Conservation (phyloP, 768 basidiomycete species). For the Lactarius hengduanensis region DNA sequence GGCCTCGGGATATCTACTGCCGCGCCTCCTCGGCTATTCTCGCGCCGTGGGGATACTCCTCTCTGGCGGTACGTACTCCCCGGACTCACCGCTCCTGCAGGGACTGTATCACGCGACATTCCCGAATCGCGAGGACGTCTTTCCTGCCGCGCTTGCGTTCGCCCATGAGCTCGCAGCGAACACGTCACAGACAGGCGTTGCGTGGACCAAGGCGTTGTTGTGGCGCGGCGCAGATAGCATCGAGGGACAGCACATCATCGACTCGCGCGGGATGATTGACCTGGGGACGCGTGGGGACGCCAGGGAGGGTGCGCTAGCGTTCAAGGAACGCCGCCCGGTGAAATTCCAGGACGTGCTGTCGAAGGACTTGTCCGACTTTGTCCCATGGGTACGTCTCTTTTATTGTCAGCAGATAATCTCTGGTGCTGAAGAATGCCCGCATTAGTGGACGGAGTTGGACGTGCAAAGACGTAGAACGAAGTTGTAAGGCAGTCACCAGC, state of each 20-base stretch:
- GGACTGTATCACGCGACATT: constrained; percentile 49
- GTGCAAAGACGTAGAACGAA: constrained; percentile 17
- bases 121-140: constrained; percentile 50
- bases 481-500: neutral
- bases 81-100: constrained; percentile 45
- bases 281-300: constrained; percentile 43
- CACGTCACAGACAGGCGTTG: constrained; percentile 51
- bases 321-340: constrained; percentile 47
- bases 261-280: constrained; percentile 48
- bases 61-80: constrained; percentile 44
- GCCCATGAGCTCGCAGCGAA: constrained; percentile 51
- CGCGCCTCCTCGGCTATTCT: constrained; percentile 52
- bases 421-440: neutral
- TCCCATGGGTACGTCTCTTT: constrained; percentile 48
- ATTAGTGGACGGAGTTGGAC: constrained; percentile 38
- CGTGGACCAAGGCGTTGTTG: constrained; percentile 52
- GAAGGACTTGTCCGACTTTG: constrained; percentile 43
- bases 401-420: neutral
- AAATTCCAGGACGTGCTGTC: constrained; percentile 48
- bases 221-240: constrained; percentile 49
- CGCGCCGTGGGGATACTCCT: constrained; percentile 52
- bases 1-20: constrained; percentile 50
- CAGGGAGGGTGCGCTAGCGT: constrained; percentile 48
- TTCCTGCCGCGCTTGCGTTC: constrained; percentile 51
- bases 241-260: constrained; percentile 55